These are phyloP conservation scores for Penicillium rolfsii DNA, from an alignment of 2,329 filamentous ascomycete genomes.

Conservation along the genomic window DNA sequence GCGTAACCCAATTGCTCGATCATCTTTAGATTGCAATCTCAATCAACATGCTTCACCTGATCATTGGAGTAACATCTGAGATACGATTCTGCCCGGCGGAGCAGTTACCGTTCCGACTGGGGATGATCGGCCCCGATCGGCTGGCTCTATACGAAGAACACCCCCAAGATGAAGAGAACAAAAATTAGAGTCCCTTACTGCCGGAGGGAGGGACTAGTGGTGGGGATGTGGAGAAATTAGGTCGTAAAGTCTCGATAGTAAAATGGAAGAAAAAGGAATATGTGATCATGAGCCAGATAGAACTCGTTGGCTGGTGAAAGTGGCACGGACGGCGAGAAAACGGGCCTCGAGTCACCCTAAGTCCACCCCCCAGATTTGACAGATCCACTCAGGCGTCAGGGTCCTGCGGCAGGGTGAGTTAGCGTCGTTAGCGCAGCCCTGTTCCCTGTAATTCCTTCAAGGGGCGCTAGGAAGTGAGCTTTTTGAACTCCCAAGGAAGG, in stretches of 20 bases:
- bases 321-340: not conserved
- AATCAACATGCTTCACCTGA: not conserved
- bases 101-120: not conserved
- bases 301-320: too few relatives aligned
- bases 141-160: constrained; percentile 1
- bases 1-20: not conserved
- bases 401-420: constrained; percentile 3
- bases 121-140: not conserved
- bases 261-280: not conserved
- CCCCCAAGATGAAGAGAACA: not conserved
- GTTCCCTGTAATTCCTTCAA: not conserved
- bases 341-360: not conserved
- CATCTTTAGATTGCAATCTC: not conserved
- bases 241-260: not conserved
- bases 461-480: not conserved
- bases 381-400: constrained; percentile 17
- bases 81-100: not conserved
- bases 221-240: not conserved
- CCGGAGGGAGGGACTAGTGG: not conserved
- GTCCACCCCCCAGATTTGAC: constrained; percentile 20
- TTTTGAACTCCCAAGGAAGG: not conserved
- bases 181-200: not conserved
- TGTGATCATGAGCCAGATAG: too few relatives aligned
- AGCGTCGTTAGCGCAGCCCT: not conserved
- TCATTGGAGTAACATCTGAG: not conserved